Evolutionary conservation across 768 basidiomycete species (phyloP).

Genomic region (Mycena galericulata): DNA sequence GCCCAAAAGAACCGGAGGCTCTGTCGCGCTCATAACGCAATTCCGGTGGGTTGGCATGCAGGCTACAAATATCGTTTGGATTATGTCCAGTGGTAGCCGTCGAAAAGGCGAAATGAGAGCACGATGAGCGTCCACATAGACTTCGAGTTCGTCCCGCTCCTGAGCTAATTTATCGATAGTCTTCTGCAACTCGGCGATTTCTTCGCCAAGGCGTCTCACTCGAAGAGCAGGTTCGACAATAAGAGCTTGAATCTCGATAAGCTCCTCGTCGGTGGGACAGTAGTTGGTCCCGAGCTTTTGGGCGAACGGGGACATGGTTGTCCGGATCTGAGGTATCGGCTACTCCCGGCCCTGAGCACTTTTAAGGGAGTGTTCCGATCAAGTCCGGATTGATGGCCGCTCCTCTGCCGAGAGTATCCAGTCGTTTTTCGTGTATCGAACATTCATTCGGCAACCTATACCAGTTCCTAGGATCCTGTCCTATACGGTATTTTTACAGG

Average conservation of each 20-base stretch:
- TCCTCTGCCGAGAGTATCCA: too few relatives aligned
- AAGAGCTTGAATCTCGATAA: not conserved
- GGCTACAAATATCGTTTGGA: not conserved
- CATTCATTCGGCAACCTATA: too few relatives aligned
- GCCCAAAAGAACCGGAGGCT: slow-evolving; percentile 41
- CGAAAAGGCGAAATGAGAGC: slow-evolving; percentile 39
- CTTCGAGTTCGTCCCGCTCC: not conserved
- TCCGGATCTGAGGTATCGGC: too few relatives aligned
- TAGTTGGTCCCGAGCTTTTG: not conserved
- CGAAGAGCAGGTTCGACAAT: not conserved
- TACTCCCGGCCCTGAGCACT: too few relatives aligned
- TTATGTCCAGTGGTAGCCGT: not conserved
- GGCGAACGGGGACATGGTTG: not conserved
- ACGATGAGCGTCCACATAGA: slow-evolving; percentile 35
- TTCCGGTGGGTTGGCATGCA: not conserved
- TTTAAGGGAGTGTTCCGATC: too few relatives aligned
- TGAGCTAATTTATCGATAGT: slow-evolving; percentile 8
- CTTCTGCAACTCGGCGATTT: not conserved
- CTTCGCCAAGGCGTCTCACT: not conserved
- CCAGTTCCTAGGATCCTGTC: too few relatives aligned
- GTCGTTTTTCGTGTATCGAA: too few relatives aligned
- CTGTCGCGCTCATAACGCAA: not conserved
- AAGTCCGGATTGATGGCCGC: too few relatives aligned
- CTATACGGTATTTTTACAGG: too few relatives aligned
- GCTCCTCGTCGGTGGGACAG: not conserved